Evolutionary conservation across 2,329 filamentous ascomycete species (phyloP).

Genomic region (Lecanosticta acicola): DNA sequence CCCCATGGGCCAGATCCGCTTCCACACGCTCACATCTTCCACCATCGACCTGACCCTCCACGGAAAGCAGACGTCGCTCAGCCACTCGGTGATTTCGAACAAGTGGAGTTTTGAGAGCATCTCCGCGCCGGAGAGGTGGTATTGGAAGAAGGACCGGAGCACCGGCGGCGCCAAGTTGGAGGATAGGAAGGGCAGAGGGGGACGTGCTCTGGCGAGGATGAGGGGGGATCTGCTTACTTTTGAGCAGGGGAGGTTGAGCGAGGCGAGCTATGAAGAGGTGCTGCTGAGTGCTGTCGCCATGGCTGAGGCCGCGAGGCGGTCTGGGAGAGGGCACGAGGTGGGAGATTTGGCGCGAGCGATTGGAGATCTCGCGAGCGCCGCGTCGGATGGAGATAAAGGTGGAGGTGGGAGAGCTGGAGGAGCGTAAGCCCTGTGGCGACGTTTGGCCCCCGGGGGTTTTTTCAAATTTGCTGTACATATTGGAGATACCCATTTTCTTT

Average conservation of each 20-base stretch:
- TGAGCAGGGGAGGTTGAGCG: constrained; percentile 14
- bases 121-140: constrained; percentile 19
- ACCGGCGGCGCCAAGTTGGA: constrained; percentile 16
- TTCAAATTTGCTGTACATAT: no score
- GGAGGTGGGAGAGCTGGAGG: constrained; percentile 3
- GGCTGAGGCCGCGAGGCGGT: constrained; percentile 20
- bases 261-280: constrained; percentile 20
- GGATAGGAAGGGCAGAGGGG: constrained; percentile 17
- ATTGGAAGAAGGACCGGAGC: constrained; percentile 19
- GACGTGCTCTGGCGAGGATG: constrained; percentile 18
- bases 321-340: constrained; percentile 13
- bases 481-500: neutral
- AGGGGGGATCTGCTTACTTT: constrained; percentile 19
- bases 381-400: constrained; percentile 6
- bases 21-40: constrained; percentile 16
- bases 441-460: no score
- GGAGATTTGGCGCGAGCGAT: constrained; percentile 13
- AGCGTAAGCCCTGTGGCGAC: no score
- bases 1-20: constrained; percentile 19
- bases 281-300: constrained; percentile 22
- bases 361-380: constrained; percentile 16
- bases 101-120: constrained; percentile 20
- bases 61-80: constrained; percentile 11
- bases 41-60: constrained; percentile 18
- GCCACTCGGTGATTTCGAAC: constrained; percentile 14